Evolutionary conservation across 1,284 basidiomycete genomes (phyloP), one percentile per base, ranked within the genome.

Genomic region (Cryptococcus sp.): DNA sequence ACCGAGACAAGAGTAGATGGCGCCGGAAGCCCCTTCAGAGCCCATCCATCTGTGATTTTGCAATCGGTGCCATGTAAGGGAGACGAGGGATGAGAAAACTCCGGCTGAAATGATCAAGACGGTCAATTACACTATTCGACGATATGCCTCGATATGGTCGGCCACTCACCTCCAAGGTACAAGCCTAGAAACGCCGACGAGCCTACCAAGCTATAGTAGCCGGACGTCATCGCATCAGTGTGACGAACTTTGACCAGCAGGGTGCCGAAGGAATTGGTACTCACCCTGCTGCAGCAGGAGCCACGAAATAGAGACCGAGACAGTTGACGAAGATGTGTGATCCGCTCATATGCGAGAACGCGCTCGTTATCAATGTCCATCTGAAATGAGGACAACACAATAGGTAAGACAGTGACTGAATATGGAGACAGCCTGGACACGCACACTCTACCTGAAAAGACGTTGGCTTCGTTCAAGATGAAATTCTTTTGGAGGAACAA

Each of bases 271-370:
- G 8, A 10, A 4, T 5, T 34, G 29, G 8, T 2, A 68, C 73
- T 67, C 41, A 77, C 50, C 78, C 68, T n/a, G 91, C 81, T 26
- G 90, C 85, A 0, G 85, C 79, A 0, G 84, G 86, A 1, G 87
- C 88, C 80, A 93, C 84, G 47, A 61, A 61, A 38, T 57, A 61
- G 3, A 61, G 22, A 40, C 59, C 59, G 19, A 61, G 63, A 48
- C 85, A 85, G 72, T 95, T 95, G 73, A 93, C 79, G 26, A 89
- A 67, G 38, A 92, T 84, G 72, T 95, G 93, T 0, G 72, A 65
- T 11, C 82, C 58, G 23, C 81, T 80, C 48, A 53, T 61, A 69
- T 93, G 91, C 2, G 87, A 92, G 80, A 93, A 92, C 58, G 81
- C 83, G 25, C 83, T 78, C 0, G 90, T 91, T 20, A 93, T 61